phyloP scores from a whole-genome alignment of 2,329 filamentous ascomycete genomes.

The Aureobasidium namibiae region DNA sequence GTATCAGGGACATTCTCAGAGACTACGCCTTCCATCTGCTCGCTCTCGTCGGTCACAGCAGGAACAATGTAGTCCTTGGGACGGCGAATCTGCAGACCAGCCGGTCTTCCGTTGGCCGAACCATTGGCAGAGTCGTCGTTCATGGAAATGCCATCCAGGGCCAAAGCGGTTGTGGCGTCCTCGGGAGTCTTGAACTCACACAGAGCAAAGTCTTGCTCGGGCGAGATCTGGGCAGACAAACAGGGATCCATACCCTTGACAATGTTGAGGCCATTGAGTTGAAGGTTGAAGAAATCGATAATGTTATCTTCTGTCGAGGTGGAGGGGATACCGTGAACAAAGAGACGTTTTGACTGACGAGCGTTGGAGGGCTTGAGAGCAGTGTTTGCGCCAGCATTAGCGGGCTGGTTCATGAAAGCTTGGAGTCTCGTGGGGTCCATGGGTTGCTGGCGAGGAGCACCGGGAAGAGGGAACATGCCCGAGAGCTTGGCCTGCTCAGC shows the following conservation, averaged over 20 bases:
- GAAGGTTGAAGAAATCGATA: slow-evolving; percentile 84
- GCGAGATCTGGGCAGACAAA: slow-evolving; percentile 70
- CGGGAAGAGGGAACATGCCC: slow-evolving; percentile 95
- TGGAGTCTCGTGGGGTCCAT: slow-evolving; percentile 93
- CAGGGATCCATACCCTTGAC: slow-evolving; percentile 79
- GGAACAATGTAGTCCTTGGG: slow-evolving; percentile 98
- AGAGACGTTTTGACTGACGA: slow-evolving; percentile 84
- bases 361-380: slow-evolving; percentile 87
- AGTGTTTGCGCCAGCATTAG: slow-evolving; percentile 60
- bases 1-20: slow-evolving; percentile 81
- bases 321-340: slow-evolving; percentile 73
- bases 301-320: slow-evolving; percentile 68
- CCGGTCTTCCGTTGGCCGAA: slow-evolving; percentile 43
- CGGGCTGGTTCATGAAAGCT: slow-evolving; percentile 88
- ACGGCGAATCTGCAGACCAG: slow-evolving; percentile 67
- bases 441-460: slow-evolving; percentile 85
- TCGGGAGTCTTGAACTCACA: slow-evolving; percentile 81
- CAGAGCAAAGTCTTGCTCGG: slow-evolving; percentile 72
- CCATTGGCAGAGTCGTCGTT: slow-evolving; percentile 42
- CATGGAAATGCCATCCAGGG: slow-evolving; percentile 84
- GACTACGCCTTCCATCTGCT: slow-evolving; percentile 67
- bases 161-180: slow-evolving; percentile 85
- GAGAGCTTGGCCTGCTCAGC: slow-evolving; percentile 98
- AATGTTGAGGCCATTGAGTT: slow-evolving; percentile 94
- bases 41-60: slow-evolving; percentile 62